These are phyloP conservation scores for Aspergillus sp. DNA, from an alignment of 2,329 filamentous ascomycete species.

Conservation along the genomic window DNA sequence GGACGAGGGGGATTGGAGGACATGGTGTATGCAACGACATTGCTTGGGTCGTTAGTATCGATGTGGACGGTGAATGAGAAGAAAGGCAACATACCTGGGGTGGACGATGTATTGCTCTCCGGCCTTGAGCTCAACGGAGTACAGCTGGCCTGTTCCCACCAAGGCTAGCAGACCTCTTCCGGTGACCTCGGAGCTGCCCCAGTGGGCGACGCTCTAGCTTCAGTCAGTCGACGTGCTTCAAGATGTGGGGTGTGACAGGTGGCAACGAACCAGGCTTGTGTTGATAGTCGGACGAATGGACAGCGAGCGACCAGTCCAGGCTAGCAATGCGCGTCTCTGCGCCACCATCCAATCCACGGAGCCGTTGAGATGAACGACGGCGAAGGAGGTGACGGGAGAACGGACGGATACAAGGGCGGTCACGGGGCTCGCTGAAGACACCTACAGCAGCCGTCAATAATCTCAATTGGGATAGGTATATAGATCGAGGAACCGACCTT, in stretches of 20 bases:
- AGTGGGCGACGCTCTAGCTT: constrained; percentile 68
- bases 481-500: constrained; percentile 36
- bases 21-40: constrained; percentile 86
- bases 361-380: constrained; percentile 84
- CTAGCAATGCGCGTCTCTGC: constrained; percentile 83
- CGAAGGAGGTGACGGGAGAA: constrained; percentile 80
- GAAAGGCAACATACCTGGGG: constrained; percentile 53
- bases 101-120: constrained; percentile 91
- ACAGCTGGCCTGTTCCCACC: constrained; percentile 82
- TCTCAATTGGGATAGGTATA: neutral
- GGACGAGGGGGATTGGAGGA: constrained; percentile 71
- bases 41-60: constrained; percentile 47
- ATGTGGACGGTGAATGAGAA: neutral
- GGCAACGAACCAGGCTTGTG: constrained; percentile 57
- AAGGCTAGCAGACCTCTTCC: constrained; percentile 84
- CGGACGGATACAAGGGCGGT: constrained; percentile 87
- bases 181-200: constrained; percentile 86
- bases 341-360: constrained; percentile 93
- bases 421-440: constrained; percentile 82
- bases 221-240: constrained; percentile 33
- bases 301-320: constrained; percentile 92
- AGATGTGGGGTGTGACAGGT: neutral
- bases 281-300: constrained; percentile 73
- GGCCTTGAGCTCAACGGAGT: constrained; percentile 74
- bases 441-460: constrained; percentile 39